phyloP scores from a whole-genome alignment of 2,329 filamentous ascomycete genomes.

The Monilinia fructicola region DNA sequence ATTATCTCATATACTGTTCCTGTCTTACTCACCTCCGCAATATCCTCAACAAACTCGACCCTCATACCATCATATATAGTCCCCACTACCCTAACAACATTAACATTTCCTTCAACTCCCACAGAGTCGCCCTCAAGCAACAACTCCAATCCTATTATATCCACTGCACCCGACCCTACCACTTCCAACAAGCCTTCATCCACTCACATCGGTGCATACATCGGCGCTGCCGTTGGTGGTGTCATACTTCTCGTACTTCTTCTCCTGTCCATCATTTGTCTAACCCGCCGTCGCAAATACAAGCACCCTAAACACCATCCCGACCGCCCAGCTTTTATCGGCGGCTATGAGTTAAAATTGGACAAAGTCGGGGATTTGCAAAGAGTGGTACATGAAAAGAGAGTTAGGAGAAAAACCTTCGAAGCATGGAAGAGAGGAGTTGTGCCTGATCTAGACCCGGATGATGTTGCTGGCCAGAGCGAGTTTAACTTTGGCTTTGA shows the following conservation, averaged over 20 bases:
- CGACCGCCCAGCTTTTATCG: conserved; percentile 17
- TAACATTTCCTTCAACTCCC: background rate
- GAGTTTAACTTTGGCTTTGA: background rate
- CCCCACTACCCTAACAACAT: conserved; percentile 1
- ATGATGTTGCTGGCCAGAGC: background rate
- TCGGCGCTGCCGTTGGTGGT: background rate
- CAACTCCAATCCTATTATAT: background rate
- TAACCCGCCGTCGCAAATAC: background rate
- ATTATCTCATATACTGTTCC: background rate
- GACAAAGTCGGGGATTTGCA: conserved; percentile 12
- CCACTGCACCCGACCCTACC: background rate
- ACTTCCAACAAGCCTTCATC: background rate
- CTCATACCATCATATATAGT: background rate
- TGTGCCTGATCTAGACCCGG: background rate
- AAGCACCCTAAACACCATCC: background rate
- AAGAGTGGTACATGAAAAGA: conserved; percentile 6
- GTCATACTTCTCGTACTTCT: background rate
- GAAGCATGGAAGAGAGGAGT: conserved; percentile 18
- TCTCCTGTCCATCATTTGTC: background rate
- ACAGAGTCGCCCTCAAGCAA: background rate
- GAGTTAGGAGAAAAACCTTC: background rate
- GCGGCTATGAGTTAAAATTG: conserved; percentile 15
- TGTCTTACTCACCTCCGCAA: background rate
- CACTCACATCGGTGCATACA: background rate
- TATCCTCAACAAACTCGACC: background rate